A percentile compares a stretch with the other conserved stretches of the same genome.
These are phyloP conservation scores for Immersiporthe knoxdaviesiana DNA, from an alignment of 2,329 filamentous ascomycete genomes.

Conservation along the genomic window DNA sequence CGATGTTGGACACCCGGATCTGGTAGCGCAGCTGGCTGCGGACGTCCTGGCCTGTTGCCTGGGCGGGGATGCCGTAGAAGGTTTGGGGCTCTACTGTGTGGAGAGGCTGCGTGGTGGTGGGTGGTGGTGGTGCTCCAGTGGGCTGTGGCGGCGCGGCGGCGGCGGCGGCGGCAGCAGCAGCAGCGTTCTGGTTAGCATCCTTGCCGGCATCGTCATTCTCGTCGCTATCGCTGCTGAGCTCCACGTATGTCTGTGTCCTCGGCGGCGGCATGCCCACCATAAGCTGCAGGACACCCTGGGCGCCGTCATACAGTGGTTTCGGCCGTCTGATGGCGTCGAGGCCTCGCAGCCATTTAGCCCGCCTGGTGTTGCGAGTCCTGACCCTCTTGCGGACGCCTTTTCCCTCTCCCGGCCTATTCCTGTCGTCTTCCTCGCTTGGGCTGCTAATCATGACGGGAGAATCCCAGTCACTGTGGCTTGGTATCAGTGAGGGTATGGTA, in stretches of 20 bases:
- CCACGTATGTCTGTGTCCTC: neutral
- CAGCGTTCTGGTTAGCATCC: no score
- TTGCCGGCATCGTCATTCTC: neutral
- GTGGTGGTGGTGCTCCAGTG: neutral
- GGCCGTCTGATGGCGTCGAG: neutral
- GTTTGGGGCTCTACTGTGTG: neutral
- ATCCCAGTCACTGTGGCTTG: neutral
- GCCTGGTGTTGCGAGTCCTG: neutral
- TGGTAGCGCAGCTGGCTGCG: constrained; percentile 11
- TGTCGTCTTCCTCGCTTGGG: neutral
- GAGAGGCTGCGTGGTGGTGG: neutral
- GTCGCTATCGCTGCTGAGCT: neutral
- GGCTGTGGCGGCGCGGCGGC: neutral
- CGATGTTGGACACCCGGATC: neutral
- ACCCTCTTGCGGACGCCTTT: neutral
- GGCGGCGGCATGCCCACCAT: neutral
- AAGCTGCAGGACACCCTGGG: neutral
- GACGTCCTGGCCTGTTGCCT: no score
- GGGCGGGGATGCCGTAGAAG: constrained; percentile 18
- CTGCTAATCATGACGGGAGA: neutral
- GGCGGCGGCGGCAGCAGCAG: neutral
- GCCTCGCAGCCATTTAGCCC: neutral
- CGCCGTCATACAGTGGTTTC: constrained; percentile 1
- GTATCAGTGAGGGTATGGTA: neutral
- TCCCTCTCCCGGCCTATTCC: no score